A percentile compares a stretch with the other conserved stretches of the same genome.
Conservation (phyloP, 148 eudicot genomes). For the Rhododendron ovatum region DNA sequence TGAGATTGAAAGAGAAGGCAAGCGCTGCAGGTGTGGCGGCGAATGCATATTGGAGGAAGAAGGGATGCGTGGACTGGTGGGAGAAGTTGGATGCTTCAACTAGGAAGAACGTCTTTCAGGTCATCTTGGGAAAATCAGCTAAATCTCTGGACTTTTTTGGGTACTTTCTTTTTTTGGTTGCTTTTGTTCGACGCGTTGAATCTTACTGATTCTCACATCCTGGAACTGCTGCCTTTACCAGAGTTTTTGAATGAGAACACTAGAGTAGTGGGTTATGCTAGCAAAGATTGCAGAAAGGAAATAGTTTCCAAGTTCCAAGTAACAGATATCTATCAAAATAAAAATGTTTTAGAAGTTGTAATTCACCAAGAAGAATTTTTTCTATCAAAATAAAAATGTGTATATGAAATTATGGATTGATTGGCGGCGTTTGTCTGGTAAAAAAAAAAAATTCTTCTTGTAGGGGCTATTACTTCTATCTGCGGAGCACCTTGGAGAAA, state of each 20-base stretch:
- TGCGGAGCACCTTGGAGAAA: neutral
- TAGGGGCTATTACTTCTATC: neutral
- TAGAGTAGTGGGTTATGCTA: neutral
- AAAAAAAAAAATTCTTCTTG: neutral
- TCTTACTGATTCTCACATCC: neutral
- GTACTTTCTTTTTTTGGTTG: conserved; percentile 6
- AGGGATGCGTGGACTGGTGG: conserved; percentile 97
- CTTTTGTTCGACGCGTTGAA: conserved; percentile 6
- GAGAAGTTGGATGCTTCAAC: conserved; percentile 44
- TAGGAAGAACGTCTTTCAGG: conserved; percentile 40
- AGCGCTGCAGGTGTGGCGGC: conserved; percentile 53
- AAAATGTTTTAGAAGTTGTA: neutral
- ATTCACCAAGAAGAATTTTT: neutral
- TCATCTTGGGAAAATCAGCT: conserved; percentile 45
- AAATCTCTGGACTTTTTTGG: conserved; percentile 57
- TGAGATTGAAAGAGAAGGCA: conserved; percentile 67
- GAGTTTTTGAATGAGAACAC: neutral
- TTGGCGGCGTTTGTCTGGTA: neutral
- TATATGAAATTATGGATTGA: neutral
- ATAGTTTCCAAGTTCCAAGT: neutral
- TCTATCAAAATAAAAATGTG: neutral
- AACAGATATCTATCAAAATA: neutral
- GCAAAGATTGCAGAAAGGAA: neutral
- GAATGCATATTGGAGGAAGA: conserved; percentile 92
- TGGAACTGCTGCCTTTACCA: neutral